Conservation (phyloP, 1,139 yeast species). For the Candida glucosophila region DNA sequence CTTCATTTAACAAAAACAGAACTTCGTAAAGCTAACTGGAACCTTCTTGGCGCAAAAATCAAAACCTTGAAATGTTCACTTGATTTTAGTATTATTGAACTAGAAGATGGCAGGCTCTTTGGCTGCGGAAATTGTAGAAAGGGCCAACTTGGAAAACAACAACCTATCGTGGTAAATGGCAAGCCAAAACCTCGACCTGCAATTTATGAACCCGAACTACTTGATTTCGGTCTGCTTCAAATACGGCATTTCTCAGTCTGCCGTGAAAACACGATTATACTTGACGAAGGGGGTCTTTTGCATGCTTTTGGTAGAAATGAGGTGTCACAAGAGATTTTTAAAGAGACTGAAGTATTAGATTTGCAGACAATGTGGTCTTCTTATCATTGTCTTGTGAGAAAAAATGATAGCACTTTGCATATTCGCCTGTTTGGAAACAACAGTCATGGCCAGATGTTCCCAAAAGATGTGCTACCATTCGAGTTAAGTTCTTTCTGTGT, state of each 20-base stretch:
- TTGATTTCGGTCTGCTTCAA: slow-evolving; percentile 10
- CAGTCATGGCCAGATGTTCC: slow-evolving; percentile 61
- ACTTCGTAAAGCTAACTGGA: slow-evolving; percentile 10
- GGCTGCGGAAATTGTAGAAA: slow-evolving; percentile 85
- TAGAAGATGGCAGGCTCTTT: slow-evolving; percentile 34
- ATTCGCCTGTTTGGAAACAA: slow-evolving; percentile 61
- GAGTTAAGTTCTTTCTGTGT: slow-evolving; percentile 27
- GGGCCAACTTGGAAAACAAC: slow-evolving; percentile 50
- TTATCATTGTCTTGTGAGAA: slow-evolving; percentile 34
- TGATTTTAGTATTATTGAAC: slow-evolving; percentile 44
- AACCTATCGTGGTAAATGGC: slow-evolving; percentile 1
- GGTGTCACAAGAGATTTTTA: slow-evolving; percentile 2
- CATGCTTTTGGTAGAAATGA: slow-evolving; percentile 4
- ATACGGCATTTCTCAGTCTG: slow-evolving; percentile 24
- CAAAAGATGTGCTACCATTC: slow-evolving; percentile 9
- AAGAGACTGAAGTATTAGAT: slow-evolving; percentile 1
- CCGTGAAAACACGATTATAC: slow-evolving; percentile 36
- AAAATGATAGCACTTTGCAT: slow-evolving; percentile 2
- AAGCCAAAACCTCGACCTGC: slow-evolving; percentile 12
- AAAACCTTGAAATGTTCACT: slow-evolving; percentile 39
- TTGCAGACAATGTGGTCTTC: slow-evolving; percentile 78
- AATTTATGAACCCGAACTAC: slow-evolving; percentile 17
- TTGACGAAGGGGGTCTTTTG: too few species aligned
- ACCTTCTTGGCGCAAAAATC: slow-evolving; percentile 8
- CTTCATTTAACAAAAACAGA: slow-evolving; percentile 6